These are phyloP conservation scores for Panicum virgatum DNA, from an alignment of 202 grass and related monocot genomes.

Conservation along the genomic window DNA sequence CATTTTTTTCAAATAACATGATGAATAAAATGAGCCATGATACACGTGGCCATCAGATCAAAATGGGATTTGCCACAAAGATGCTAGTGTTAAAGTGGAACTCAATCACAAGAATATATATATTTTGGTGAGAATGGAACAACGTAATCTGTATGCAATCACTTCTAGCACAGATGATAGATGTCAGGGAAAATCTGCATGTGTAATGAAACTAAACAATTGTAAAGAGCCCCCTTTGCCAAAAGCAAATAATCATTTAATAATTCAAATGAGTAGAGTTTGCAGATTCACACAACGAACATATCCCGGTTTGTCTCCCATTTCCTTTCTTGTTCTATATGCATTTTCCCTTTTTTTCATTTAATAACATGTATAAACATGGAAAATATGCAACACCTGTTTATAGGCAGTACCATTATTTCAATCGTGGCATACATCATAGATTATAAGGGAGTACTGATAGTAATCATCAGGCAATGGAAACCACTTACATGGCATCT, in stretches of 20 bases:
- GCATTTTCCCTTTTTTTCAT: neutral
- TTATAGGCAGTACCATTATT: neutral
- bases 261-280: slow-evolving; percentile 2
- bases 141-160: neutral
- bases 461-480: neutral
- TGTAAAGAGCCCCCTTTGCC: too few relatives aligned
- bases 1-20: slow-evolving; percentile 28
- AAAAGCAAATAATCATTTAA: slow-evolving; percentile 7
- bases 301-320: too few relatives aligned
- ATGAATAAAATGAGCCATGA: neutral
- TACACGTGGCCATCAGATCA: too few relatives aligned
- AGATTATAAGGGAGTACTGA: neutral
- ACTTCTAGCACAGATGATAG: neutral
- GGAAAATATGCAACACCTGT: neutral
- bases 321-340: neutral
- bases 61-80: too few relatives aligned
- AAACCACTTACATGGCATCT: slow-evolving; percentile 59
- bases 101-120: slow-evolving; percentile 3
- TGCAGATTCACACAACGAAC: too few relatives aligned
- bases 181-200: neutral
- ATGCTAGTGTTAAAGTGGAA: neutral
- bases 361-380: neutral
- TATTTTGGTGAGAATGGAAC: neutral
- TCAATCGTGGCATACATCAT: neutral
- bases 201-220: slow-evolving; percentile 22